Evolutionary conservation across 768 basidiomycete genomes (phyloP).

Genomic region (Termitomyces eurrhizus): DNA sequence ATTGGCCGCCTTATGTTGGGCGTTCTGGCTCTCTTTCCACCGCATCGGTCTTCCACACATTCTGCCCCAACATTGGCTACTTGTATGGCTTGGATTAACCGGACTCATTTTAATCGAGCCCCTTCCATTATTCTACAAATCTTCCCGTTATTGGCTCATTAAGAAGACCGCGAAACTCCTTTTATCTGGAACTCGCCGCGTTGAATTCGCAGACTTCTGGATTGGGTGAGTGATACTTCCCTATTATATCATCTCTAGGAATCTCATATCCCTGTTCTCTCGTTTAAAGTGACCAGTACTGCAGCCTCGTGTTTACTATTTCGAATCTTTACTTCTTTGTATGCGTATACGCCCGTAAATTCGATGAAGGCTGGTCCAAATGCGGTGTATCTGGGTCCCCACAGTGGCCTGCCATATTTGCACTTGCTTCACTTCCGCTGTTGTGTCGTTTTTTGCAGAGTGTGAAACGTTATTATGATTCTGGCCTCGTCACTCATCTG

Average conservation of each 20-base stretch:
- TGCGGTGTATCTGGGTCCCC: constrained; percentile 38
- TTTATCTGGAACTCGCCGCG: constrained; percentile 62
- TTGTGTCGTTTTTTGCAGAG: constrained; percentile 81
- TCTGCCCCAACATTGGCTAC: constrained; percentile 71
- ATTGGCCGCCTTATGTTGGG: constrained; percentile 67
- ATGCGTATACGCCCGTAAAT: constrained; percentile 65
- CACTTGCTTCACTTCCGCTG: constrained; percentile 64
- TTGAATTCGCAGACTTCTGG: constrained; percentile 93
- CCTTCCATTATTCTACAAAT: constrained; percentile 55
- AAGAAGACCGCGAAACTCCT: constrained; percentile 59
- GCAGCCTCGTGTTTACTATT: constrained; percentile 73
- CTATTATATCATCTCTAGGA: not conserved
- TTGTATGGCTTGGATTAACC: constrained; percentile 74
- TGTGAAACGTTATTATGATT: constrained; percentile 83
- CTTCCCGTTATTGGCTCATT: constrained; percentile 81
- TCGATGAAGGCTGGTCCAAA: constrained; percentile 44
- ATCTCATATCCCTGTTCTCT: not conserved
- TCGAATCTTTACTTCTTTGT: constrained; percentile 69
- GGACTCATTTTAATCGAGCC: constrained; percentile 69
- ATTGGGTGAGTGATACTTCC: constrained; percentile 54
- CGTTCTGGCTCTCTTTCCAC: constrained; percentile 83
- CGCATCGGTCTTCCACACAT: constrained; percentile 51
- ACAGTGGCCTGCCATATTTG: constrained; percentile 61
- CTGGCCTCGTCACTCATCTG: constrained; percentile 68
- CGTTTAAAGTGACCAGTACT: constrained; percentile 66